Evolutionary conservation across 768 basidiomycete genomes (phyloP).

Genomic region (Lactarius psammicola): DNA sequence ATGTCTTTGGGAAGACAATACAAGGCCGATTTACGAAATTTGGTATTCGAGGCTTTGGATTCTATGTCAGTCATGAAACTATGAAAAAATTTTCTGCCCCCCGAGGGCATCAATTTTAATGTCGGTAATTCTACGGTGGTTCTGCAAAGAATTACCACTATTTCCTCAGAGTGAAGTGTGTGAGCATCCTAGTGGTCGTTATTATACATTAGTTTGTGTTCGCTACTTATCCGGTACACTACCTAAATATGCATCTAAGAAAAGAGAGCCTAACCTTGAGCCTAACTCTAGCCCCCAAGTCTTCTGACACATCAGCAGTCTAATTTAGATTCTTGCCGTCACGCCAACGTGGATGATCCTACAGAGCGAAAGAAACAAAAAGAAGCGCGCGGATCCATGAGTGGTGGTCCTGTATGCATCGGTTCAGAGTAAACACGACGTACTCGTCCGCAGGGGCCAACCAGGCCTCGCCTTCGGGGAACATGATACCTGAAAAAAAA

Average conservation of each 20-base stretch:
- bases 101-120: too few relatives aligned
- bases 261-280: too few relatives aligned
- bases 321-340: constrained; percentile 17
- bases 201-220: neutral
- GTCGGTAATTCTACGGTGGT: neutral
- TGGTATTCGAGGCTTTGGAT: too few relatives aligned
- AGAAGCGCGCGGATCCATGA: neutral
- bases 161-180: too few relatives aligned
- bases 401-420: neutral
- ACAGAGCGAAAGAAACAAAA: neutral
- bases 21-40: too few relatives aligned
- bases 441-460: constrained; percentile 56
- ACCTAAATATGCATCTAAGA: neutral
- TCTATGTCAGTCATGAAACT: too few relatives aligned
- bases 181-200: too few relatives aligned
- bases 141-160: neutral
- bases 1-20: too few relatives aligned
- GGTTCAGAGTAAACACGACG: neutral
- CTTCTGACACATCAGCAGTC: neutral
- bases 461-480: constrained; percentile 63
- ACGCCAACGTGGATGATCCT: constrained; percentile 26
- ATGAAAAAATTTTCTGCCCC: too few relatives aligned
- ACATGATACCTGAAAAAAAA: constrained; percentile 49
- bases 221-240: neutral
- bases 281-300: neutral